Percentiles rank a stretch among this genome's conserved stretches.
Evolutionary conservation across 2,329 filamentous ascomycete genomes (phyloP).

Genomic region (Botrytis elliptica): DNA sequence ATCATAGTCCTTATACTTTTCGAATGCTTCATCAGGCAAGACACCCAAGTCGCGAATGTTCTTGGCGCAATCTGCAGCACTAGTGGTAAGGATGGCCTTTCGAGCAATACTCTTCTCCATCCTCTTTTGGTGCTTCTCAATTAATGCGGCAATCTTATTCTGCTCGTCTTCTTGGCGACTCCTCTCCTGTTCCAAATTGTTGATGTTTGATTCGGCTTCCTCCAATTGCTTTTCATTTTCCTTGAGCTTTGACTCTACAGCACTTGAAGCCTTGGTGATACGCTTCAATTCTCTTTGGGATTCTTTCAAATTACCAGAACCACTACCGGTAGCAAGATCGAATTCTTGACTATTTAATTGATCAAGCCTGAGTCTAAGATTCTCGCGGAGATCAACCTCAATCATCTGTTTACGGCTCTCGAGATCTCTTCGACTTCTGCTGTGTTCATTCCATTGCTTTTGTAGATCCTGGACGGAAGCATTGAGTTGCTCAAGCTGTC

Average conservation of each 20-base stretch:
- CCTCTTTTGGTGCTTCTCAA: conserved; percentile 82
- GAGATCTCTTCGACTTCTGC: conserved; percentile 69
- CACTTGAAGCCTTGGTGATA: conserved; percentile 64
- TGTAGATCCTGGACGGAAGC: conserved; percentile 70
- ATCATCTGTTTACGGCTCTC: conserved; percentile 79
- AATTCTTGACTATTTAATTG: conserved; percentile 76
- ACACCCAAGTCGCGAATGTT: conserved; percentile 93
- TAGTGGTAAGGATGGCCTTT: conserved; percentile 74
- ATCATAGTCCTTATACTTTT: conserved; percentile 82
- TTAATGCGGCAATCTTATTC: conserved; percentile 71
- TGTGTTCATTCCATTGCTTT: conserved; percentile 73
- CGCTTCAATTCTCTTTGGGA: conserved; percentile 79
- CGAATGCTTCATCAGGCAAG: conserved; percentile 88
- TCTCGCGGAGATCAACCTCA: conserved; percentile 85
- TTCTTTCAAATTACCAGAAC: conserved; percentile 69
- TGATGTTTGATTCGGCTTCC: conserved; percentile 43
- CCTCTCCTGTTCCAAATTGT: conserved; percentile 46
- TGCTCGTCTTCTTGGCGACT: conserved; percentile 68
- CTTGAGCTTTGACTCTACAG: conserved; percentile 65
- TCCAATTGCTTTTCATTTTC: conserved; percentile 76
- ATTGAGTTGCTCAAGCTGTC: conserved; percentile 70
- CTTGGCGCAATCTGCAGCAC: conserved; percentile 77
- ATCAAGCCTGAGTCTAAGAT: conserved; percentile 81
- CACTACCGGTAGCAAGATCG: conserved; percentile 62
- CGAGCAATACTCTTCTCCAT: conserved; percentile 92